Evolutionary conservation across 23 red algal genomes (phyloP).

Genomic region (Gracilaria gracilis): DNA sequence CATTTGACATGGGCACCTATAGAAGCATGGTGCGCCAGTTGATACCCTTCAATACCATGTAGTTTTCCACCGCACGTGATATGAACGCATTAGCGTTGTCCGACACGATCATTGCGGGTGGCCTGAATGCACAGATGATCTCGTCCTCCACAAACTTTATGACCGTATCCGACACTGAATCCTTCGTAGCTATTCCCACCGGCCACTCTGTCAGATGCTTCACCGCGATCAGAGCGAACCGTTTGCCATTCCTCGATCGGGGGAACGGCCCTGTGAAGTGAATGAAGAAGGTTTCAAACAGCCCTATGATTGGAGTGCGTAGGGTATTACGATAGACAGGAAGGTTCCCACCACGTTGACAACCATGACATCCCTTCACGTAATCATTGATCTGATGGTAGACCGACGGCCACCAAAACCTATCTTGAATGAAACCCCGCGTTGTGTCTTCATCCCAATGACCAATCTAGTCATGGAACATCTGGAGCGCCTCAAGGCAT

Average conservation of each 20-base stretch:
- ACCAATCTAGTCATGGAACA: conserved; percentile 18
- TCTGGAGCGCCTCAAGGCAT: neutral
- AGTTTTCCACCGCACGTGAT: neutral
- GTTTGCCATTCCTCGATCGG: neutral
- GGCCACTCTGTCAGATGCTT: neutral
- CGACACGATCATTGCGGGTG: neutral
- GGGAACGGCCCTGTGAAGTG: neutral
- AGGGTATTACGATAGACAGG: neutral
- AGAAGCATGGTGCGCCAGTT: neutral
- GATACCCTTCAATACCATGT: neutral
- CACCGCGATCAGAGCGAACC: neutral
- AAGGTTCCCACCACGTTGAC: neutral
- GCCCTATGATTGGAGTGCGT: neutral
- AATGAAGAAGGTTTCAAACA: neutral
- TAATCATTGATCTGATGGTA: neutral
- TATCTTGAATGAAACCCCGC: neutral
- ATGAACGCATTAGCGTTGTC: conserved; percentile 23
- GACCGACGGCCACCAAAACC: conserved; percentile 16
- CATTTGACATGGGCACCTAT: conserved; percentile 12
- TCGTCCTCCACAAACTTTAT: neutral
- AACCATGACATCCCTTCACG: neutral
- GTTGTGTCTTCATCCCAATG: neutral
- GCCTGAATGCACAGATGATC: neutral
- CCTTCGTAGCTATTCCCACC: neutral
- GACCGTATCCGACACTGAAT: neutral